A percentile compares a stretch with the other conserved stretches of the same genome.
Evolutionary conservation across 2,329 filamentous ascomycete species (phyloP).

Genomic region (Fusarium camptoceras): DNA sequence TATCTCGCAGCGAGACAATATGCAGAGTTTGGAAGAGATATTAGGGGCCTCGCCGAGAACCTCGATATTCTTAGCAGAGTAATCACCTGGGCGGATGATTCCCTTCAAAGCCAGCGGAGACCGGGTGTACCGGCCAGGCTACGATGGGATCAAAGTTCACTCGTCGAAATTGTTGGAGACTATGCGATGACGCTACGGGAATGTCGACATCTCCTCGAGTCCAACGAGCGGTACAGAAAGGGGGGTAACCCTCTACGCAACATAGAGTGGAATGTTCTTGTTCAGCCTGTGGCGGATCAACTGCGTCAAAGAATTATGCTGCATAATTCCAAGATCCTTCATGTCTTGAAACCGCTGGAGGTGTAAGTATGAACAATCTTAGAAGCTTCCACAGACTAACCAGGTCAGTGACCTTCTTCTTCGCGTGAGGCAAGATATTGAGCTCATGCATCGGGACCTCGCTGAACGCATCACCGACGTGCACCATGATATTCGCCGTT

Average conservation of each 20-base stretch:
- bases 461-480: slow-evolving; percentile 40
- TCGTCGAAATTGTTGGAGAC: slow-evolving; percentile 49
- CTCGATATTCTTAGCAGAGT: slow-evolving; percentile 50
- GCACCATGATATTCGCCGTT: slow-evolving; percentile 39
- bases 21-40: slow-evolving; percentile 49
- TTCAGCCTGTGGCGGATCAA: slow-evolving; percentile 50
- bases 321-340: slow-evolving; percentile 51
- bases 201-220: slow-evolving; percentile 46
- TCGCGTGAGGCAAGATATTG: slow-evolving; percentile 47
- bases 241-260: slow-evolving; percentile 47
- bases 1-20: slow-evolving; percentile 47
- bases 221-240: slow-evolving; percentile 48
- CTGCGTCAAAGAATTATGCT: slow-evolving; percentile 50
- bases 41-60: slow-evolving; percentile 47
- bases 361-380: slow-evolving; percentile 43
- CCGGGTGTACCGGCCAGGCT: slow-evolving; percentile 37
- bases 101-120: slow-evolving; percentile 42
- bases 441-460: slow-evolving; percentile 44
- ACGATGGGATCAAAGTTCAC: slow-evolving; percentile 43
- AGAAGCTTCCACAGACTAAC: slow-evolving; percentile 4
- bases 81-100: slow-evolving; percentile 45
- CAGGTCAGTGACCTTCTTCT: slow-evolving; percentile 48
- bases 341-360: slow-evolving; percentile 52
- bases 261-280: slow-evolving; percentile 53
- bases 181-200: slow-evolving; percentile 49